Conservation (phyloP, 140 eudicot species). For the Senecio squalidus region DNA sequence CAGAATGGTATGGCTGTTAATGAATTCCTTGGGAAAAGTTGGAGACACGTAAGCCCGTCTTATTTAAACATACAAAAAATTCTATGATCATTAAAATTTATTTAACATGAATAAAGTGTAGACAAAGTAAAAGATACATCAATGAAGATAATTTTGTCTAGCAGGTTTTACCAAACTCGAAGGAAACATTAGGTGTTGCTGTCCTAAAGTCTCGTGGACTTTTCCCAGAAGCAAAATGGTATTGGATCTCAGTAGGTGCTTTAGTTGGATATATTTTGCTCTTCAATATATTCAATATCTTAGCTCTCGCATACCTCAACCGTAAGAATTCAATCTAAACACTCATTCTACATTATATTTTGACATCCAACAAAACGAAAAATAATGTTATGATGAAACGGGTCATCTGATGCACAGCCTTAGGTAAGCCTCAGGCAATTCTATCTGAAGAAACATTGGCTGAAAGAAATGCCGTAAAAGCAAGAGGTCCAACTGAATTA, state of each 20-base stretch:
- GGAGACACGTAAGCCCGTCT: slow-evolving; percentile 40
- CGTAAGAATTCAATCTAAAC: slow-evolving; percentile 37
- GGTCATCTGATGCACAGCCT: slow-evolving; percentile 49
- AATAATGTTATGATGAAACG: background rate
- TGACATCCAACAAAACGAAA: background rate
- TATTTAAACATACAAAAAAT: background rate
- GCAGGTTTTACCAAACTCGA: slow-evolving; percentile 45
- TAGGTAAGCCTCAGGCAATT: slow-evolving; percentile 76
- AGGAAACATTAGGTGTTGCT: slow-evolving; percentile 51
- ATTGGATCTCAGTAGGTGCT: slow-evolving; percentile 76
- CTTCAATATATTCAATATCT: slow-evolving; percentile 42
- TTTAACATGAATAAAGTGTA: background rate
- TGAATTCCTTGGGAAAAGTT: slow-evolving; percentile 63
- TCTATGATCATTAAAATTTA: background rate
- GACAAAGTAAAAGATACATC: background rate
- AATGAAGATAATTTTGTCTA: background rate
- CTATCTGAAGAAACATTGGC: slow-evolving; percentile 57
- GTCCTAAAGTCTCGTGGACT: slow-evolving; percentile 59
- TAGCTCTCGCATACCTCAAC: slow-evolving; percentile 57
- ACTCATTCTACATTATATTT: background rate
- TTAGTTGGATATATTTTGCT: slow-evolving; percentile 50
- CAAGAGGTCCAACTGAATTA: slow-evolving; percentile 31
- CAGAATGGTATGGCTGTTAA: slow-evolving; percentile 65
- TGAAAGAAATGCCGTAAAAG: slow-evolving; percentile 39
- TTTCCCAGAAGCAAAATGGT: slow-evolving; percentile 63